phyloP scores from a whole-genome alignment of 129 eudicot species.

The Helianthus tuberosus region DNA sequence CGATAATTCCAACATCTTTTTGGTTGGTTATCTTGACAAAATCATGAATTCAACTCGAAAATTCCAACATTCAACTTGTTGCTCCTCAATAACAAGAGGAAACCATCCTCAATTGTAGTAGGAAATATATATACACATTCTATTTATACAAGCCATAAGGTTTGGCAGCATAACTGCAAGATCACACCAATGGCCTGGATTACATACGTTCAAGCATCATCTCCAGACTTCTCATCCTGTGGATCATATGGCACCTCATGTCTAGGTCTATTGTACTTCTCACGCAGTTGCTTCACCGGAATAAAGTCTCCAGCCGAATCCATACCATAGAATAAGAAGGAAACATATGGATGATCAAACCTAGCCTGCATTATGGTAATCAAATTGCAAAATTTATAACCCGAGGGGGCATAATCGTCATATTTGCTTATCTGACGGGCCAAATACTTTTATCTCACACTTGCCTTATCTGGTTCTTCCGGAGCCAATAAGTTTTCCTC shows the following conservation, averaged over 20 bases:
- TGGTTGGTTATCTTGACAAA: neutral
- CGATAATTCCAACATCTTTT: neutral
- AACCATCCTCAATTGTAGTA: conserved; percentile 15
- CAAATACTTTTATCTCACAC: conserved; percentile 16
- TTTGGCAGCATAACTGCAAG: neutral
- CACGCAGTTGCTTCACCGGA: conserved; percentile 88
- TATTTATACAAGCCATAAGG: conserved; percentile 24
- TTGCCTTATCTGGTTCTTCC: conserved; percentile 71
- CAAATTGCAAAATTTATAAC: conserved; percentile 13
- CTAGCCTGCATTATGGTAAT: conserved; percentile 52
- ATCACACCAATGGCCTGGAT: conserved; percentile 21
- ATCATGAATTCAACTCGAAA: neutral
- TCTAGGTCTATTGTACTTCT: conserved; percentile 83
- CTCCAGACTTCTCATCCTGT: conserved; percentile 50
- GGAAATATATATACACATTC: conserved; percentile 24
- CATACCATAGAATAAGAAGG: conserved; percentile 84
- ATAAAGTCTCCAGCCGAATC: conserved; percentile 94
- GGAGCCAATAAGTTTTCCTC: conserved; percentile 87
- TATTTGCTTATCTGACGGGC: neutral
- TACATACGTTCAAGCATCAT: conserved; percentile 40
- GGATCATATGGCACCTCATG: conserved; percentile 82
- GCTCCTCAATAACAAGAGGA: conserved; percentile 7
- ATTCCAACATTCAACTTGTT: conserved; percentile 19
- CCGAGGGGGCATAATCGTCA: neutral
- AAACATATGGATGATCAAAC: conserved; percentile 84